Percentiles rank a stretch among this genome's conserved stretches.
phyloP scores from a whole-genome alignment of 192 early-diverging fungal genomes.

The Rhizophagus clarus region DNA sequence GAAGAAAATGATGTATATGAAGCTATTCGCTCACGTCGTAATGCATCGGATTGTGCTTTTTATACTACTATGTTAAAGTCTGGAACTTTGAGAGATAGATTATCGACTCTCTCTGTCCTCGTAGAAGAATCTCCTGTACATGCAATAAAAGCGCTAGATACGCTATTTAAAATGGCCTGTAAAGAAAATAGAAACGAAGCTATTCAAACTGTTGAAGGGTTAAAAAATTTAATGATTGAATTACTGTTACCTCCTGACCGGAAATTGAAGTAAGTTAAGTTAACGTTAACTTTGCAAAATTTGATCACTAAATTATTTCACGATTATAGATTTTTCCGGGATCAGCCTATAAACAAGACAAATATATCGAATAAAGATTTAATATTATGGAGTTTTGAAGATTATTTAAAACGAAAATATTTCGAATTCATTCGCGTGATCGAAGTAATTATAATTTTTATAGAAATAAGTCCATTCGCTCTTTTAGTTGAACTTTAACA shows the following conservation, averaged over 20 bases:
- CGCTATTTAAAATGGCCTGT: constrained; percentile 81
- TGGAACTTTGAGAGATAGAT: constrained; percentile 91
- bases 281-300: neutral
- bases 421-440: constrained; percentile 89
- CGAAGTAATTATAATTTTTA: constrained; percentile 60
- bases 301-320: neutral
- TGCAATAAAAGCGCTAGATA: constrained; percentile 65
- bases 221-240: constrained; percentile 87
- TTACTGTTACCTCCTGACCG: constrained; percentile 86
- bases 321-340: constrained; percentile 75
- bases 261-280: constrained; percentile 66
- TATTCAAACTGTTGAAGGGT: constrained; percentile 77
- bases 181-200: constrained; percentile 92
- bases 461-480: neutral
- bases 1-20: constrained; percentile 65
- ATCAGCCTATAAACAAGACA: constrained; percentile 72
- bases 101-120: constrained; percentile 90
- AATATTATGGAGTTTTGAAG: constrained; percentile 93
- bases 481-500: neutral
- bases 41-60: constrained; percentile 83
- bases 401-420: constrained; percentile 87
- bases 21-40: constrained; percentile 52
- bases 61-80: constrained; percentile 84
- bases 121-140: constrained; percentile 93
- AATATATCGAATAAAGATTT: constrained; percentile 72